Evolutionary conservation across 2,329 filamentous ascomycete species (phyloP).

Genomic region (Magnaporthiopsis incrustans): DNA sequence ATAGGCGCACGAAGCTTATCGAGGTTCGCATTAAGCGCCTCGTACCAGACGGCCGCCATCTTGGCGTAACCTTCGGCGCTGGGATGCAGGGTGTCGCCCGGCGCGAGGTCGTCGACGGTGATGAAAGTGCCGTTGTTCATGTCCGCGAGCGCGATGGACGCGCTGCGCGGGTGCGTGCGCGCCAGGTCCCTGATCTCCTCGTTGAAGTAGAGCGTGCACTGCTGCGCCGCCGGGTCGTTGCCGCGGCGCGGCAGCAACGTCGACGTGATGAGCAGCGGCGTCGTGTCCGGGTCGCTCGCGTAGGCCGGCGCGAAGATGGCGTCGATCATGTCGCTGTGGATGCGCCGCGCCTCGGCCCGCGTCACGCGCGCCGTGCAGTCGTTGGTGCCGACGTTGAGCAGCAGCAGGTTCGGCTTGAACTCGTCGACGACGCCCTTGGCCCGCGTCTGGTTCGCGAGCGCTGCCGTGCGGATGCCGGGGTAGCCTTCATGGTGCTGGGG

Average conservation of each 20-base stretch:
- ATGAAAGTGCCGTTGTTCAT: conserved; percentile 8
- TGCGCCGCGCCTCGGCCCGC: not conserved
- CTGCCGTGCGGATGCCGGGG: conserved; percentile 6
- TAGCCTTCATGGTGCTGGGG: conserved; percentile 7
- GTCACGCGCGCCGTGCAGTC: conserved; percentile 6
- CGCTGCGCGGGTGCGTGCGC: conserved; percentile 1
- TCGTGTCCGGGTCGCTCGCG: not conserved
- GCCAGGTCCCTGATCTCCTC: conserved; percentile 4
- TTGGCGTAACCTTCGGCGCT: conserved; percentile 5
- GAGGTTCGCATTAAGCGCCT: not conserved
- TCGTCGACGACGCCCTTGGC: not conserved
- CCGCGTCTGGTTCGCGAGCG: conserved; percentile 4
- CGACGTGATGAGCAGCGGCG: conserved; percentile 4
- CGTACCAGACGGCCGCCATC: conserved; percentile 7
- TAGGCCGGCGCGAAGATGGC: conserved; percentile 1
- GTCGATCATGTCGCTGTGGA: conserved; percentile 8
- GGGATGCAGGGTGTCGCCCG: conserved; percentile 5
- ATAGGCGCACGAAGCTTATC: not conserved
- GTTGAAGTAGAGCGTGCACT: conserved; percentile 5
- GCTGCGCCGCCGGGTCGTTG: not conserved
- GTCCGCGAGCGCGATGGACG: conserved; percentile 2
- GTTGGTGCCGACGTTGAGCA: conserved; percentile 9
- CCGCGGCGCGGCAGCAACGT: conserved; percentile 7
- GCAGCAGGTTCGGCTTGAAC: conserved; percentile 6
- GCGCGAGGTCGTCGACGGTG: conserved; percentile 7